Evolutionary conservation across 495 filamentous ascomycete genomes (phyloP), one percentile per base, ranked within the genome.

Genomic region (Cairneyella variabilis): DNA sequence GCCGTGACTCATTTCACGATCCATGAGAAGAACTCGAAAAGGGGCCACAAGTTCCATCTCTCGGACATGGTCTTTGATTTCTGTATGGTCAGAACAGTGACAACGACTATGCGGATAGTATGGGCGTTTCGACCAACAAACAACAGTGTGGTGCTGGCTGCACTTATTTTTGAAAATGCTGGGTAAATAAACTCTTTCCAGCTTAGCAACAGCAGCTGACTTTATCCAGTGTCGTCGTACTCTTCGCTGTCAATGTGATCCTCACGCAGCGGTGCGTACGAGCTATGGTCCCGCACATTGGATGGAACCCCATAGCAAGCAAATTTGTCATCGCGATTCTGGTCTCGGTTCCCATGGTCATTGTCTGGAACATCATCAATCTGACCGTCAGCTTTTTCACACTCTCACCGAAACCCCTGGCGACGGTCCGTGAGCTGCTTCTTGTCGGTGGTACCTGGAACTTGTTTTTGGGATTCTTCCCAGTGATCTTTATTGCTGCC

Each of bases 171-270:
- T 5, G 69, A 56, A 36, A 43, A 43, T 12, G 53, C 81, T 54
- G 59, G 83, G 40, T 62, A 60, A 36, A 51, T 90, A 3, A 80
- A 74, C 0, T 77, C 87, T 3, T 69, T 79, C 50, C 77, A 92
- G 59, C n/a, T 17, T 23, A 16, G 3, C 11, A 32, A 17, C 4
- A 16, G 7, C 20, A n/a, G 16, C 83, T 95, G 57, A 81, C 90
- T 26, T 75, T 79, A 12, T 83, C 85, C 0, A 91, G 90, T 28
- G 78, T 90, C 17, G 62, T 93, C 26, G 60, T 95, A 5, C 68
- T 95, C 17, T 93, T 86, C 65, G 67, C 95, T 49, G 66, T 89
- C 61, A 92, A 95, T 65, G 69, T 95, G 21, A 70, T 92, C 61
- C 85, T 88, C 61, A 71, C 86, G 0, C 88, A 91, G 65, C 82